These are phyloP conservation scores for Fraxinus albicans DNA, from an alignment of 305 asterid species.

Conservation along the genomic window DNA sequence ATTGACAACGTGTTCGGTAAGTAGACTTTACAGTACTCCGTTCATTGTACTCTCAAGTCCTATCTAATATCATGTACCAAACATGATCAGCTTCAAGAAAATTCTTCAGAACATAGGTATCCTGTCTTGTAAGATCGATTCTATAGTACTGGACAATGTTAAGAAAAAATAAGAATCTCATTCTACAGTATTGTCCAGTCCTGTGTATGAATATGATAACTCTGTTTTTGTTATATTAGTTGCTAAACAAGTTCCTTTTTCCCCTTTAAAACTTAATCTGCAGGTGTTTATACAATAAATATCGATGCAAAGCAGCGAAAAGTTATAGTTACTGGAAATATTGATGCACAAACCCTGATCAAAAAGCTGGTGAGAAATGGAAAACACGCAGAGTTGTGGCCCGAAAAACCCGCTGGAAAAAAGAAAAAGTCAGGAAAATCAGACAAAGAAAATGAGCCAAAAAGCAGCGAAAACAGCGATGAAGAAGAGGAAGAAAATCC, in stretches of 20 bases:
- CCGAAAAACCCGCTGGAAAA: slow-evolving; percentile 44
- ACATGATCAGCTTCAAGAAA: not conserved
- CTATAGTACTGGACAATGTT: not conserved
- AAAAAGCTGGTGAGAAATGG: slow-evolving; percentile 64
- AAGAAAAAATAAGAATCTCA: not conserved
- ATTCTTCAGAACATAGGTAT: not conserved
- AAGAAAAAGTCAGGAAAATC: slow-evolving; percentile 40
- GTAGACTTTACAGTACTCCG: not conserved
- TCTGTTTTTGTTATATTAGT: not conserved
- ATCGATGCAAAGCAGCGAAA: slow-evolving; percentile 66
- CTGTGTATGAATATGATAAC: not conserved
- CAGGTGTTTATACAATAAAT: slow-evolving; percentile 64
- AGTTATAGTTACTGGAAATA: slow-evolving; percentile 72
- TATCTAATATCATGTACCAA: not conserved
- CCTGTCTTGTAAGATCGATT: not conserved
- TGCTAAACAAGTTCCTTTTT: not conserved
- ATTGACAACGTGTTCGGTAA: not conserved
- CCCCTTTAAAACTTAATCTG: not conserved
- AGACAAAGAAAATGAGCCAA: slow-evolving; percentile 1
- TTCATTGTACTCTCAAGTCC: not conserved
- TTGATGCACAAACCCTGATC: slow-evolving; percentile 53
- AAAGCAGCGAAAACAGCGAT: slow-evolving; percentile 30
- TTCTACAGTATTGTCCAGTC: not conserved
- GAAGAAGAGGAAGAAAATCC: slow-evolving; percentile 38
- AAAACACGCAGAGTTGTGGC: slow-evolving; percentile 75